phyloP scores from a whole-genome alignment of 2,329 filamentous ascomycete genomes.

The Monosporascus sp. region DNA sequence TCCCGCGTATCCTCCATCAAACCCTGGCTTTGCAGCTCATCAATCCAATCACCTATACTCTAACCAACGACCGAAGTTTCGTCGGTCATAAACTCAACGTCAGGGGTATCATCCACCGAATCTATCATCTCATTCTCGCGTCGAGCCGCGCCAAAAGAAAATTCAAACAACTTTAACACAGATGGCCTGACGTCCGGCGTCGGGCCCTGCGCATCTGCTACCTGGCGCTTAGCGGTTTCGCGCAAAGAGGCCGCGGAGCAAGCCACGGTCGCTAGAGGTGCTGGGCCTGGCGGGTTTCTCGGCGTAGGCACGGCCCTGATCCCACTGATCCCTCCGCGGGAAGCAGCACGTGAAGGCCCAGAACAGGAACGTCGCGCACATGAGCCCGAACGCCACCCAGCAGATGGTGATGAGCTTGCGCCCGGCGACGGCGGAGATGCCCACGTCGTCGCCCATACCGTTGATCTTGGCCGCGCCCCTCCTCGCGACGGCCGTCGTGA shows the following conservation, averaged over 20 bases:
- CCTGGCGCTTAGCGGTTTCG: neutral
- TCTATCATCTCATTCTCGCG: neutral
- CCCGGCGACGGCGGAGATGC: slow-evolving; percentile 39
- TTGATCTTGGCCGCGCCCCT: slow-evolving; percentile 39
- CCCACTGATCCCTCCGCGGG: slow-evolving; percentile 2
- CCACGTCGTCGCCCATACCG: slow-evolving; percentile 36
- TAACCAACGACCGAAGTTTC: neutral
- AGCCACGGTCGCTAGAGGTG: neutral
- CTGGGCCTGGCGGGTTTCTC: neutral
- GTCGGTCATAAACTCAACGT: neutral
- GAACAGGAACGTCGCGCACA: slow-evolving; percentile 34
- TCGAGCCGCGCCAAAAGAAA: neutral
- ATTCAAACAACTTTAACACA: neutral
- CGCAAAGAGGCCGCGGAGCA: neutral
- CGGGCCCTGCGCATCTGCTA: neutral
- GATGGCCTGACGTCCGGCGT: neutral
- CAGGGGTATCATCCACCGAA: neutral
- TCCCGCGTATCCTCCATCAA: no score
- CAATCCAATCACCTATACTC: no score
- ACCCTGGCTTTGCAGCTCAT: no score
- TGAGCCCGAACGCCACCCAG: slow-evolving; percentile 43
- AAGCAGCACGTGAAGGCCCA: slow-evolving; percentile 30
- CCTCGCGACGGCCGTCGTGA: slow-evolving; percentile 36
- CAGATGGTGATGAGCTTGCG: slow-evolving; percentile 39
- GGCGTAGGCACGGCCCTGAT: neutral